Evolutionary conservation across 768 basidiomycete species (phyloP).

Genomic region (Xerocomus brunneocitrinus): DNA sequence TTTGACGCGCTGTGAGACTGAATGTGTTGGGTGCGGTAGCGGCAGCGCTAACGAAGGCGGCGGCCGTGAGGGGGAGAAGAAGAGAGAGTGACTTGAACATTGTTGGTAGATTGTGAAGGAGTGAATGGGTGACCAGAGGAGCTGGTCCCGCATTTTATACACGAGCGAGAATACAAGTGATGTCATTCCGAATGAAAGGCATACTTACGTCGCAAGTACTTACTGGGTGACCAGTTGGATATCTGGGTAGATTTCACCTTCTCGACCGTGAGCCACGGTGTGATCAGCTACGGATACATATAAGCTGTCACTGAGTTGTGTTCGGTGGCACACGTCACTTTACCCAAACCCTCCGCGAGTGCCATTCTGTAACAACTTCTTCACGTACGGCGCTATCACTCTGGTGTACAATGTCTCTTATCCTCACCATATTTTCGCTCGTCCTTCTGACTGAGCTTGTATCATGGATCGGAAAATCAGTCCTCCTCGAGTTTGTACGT

Average conservation of each 20-base stretch:
- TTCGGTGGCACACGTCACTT: conserved; percentile 2
- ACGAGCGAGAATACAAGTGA: neutral
- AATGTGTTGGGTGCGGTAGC: neutral
- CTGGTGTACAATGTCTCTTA: conserved; percentile 58
- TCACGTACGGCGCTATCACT: neutral
- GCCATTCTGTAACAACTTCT: neutral
- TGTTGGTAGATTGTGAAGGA: neutral
- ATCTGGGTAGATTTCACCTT: too few relatives aligned
- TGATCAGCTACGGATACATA: too few relatives aligned
- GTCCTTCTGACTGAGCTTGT: conserved; percentile 82
- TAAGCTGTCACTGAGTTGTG: neutral
- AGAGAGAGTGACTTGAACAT: neutral
- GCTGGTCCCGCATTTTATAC: neutral
- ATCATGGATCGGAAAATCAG: conserved; percentile 84
- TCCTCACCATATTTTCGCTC: conserved; percentile 75
- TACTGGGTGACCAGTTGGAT: too few relatives aligned
- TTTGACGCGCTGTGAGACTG: neutral
- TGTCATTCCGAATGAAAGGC: neutral
- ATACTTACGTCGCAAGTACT: too few relatives aligned
- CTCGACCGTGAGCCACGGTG: too few relatives aligned
- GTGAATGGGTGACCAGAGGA: neutral
- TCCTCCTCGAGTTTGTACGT: conserved; percentile 76
- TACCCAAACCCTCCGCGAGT: neutral
- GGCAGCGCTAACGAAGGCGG: neutral
- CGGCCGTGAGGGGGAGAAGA: neutral